Evolutionary conservation across 768 basidiomycete species (phyloP), one percentile per base, ranked within the genome.

Genomic region (Dacryopinax spathularia): DNA sequence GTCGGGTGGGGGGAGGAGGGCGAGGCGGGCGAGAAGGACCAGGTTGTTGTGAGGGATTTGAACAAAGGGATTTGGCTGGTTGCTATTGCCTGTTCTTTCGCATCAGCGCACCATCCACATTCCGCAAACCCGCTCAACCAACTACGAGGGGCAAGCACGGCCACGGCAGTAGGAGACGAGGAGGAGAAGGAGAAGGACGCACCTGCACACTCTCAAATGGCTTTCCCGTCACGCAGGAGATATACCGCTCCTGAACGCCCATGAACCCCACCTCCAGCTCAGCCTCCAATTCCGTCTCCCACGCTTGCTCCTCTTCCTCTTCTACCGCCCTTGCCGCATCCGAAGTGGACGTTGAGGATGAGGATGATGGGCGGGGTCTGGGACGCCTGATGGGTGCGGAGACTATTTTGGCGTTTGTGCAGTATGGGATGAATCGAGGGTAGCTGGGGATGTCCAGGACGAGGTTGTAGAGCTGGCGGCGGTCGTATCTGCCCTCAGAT

Each of bases 361-460:
- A n/a, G n/a, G n/a, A n/a, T n/a, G n/a, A n/a, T n/a, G n/a, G n/a
- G n/a, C n/a, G n/a, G n/a, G n/a, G n/a, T n/a, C n/a, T n/a, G n/a
- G n/a, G n/a, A 63, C 44, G 27, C 64, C 43, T 66, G 37, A 66
- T 70, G 69, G 67, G 63, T 39, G 33, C 68, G 37, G 67, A 64
- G 15, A 94, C 76, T 63, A 94, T 79, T 25, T 81, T 82, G 3
- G 91, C 88, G 22, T 77, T 76, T 13, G 82, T 83, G 76, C 94
- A 96, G 73, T 89, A 95, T 5, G 96, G 95, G 61, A 99, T 77
- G 72, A 97, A 99, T 64, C 76, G 77, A 10, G 84, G 81, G 73
- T 98, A 99, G 1, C 89, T 88, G 16, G 79, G 83, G 29, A 97
- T 87, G 74, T 98, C 86, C 15, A 92, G 82, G 62, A 99, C 91